These are phyloP conservation scores for Populus euphratica DNA, from an alignment of 345 rosid species.

Conservation along the genomic window DNA sequence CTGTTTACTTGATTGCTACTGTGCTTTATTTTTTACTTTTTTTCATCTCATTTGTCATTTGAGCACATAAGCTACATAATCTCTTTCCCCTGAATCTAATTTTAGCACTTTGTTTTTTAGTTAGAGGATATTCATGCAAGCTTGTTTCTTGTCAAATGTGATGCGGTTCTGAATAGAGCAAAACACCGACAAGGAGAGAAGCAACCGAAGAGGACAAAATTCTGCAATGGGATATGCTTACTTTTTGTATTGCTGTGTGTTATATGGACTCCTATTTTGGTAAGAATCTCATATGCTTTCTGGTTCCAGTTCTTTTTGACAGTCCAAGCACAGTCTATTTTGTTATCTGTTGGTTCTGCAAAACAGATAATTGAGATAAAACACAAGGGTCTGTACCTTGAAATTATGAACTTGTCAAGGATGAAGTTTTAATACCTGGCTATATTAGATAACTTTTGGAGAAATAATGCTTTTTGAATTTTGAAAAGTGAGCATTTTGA, in stretches of 20 bases:
- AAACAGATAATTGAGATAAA: not conserved
- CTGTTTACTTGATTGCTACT: not conserved
- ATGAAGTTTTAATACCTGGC: no score
- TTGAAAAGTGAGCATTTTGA: no score
- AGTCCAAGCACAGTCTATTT: not conserved
- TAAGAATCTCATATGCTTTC: slow-evolving; percentile 14
- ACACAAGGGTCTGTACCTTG: no score
- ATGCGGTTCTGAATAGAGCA: slow-evolving; percentile 35
- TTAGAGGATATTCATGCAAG: slow-evolving; percentile 51
- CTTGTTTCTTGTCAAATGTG: slow-evolving; percentile 47
- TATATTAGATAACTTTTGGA: no score
- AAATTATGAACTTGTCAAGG: no score
- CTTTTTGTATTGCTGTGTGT: slow-evolving; percentile 39
- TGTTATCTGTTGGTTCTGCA: not conserved
- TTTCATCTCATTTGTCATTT: not conserved
- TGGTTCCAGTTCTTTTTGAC: not conserved
- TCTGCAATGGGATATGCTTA: slow-evolving; percentile 44
- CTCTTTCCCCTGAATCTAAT: slow-evolving; percentile 7
- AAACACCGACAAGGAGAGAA: slow-evolving; percentile 38
- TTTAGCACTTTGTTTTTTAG: slow-evolving; percentile 14
- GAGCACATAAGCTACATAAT: not conserved
- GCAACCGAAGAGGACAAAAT: slow-evolving; percentile 43
- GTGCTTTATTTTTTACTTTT: no score
- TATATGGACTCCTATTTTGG: slow-evolving; percentile 54
- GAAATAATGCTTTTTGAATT: no score